Evolutionary conservation across 129 eudicot species (phyloP).

Genomic region (Sambucus nigra): DNA sequence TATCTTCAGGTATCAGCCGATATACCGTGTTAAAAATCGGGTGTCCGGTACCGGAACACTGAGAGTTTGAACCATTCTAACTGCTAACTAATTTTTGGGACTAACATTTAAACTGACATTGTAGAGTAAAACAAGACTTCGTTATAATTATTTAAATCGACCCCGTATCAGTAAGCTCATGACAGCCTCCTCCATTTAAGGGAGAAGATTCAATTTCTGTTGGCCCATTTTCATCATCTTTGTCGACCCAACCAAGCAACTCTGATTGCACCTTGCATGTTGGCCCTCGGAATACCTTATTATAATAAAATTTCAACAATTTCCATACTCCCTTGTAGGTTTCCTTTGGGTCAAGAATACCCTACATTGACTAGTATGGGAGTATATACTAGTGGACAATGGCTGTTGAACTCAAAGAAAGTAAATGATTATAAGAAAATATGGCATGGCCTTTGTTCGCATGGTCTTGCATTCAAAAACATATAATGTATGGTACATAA

Average conservation of each 20-base stretch:
- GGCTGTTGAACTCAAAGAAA: background rate
- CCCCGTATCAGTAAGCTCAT: no score
- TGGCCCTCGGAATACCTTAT: background rate
- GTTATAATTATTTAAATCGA: no score
- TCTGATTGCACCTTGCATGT: background rate
- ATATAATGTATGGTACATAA: background rate
- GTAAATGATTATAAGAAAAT: background rate
- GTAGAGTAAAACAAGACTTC: no score
- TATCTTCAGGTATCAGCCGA: no score
- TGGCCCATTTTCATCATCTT: background rate
- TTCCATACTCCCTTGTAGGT: background rate
- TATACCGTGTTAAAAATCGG: no score
- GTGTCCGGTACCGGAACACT: no score
- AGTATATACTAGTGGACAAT: background rate
- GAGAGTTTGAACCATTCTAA: no score
- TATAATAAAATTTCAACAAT: background rate
- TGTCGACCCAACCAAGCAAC: background rate
- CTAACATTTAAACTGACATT: no score
- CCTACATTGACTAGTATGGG: background rate
- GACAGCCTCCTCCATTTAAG: no score
- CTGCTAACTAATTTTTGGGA: no score
- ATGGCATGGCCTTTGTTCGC: slow-evolving; percentile 11
- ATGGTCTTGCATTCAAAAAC: slow-evolving; percentile 22
- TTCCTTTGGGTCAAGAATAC: background rate
- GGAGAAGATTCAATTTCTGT: background rate